phyloP scores from a whole-genome alignment of 306 rosid genomes.

The Argentina anserina region DNA sequence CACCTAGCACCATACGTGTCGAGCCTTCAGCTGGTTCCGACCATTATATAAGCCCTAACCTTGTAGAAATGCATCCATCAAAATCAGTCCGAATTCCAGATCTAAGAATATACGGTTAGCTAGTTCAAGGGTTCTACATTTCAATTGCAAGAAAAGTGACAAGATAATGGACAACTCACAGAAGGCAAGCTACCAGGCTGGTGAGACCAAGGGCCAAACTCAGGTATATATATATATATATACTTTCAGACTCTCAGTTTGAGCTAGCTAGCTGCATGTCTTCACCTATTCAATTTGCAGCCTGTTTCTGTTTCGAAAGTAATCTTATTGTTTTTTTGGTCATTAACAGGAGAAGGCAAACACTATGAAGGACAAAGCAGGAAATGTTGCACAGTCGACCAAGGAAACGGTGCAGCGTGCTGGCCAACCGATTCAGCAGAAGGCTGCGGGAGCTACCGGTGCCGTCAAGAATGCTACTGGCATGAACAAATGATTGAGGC shows the following conservation, averaged over 20 bases:
- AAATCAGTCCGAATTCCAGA: background rate
- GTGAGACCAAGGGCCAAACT: slow-evolving; percentile 60
- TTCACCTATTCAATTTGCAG: background rate
- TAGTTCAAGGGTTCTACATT: background rate
- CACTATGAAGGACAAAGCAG: slow-evolving; percentile 43
- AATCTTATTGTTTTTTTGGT: background rate
- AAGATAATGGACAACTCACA: slow-evolving; percentile 31
- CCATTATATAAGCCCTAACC: background rate
- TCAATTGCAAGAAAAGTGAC: background rate
- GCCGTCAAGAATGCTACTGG: slow-evolving; percentile 65
- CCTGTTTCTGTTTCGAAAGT: background rate
- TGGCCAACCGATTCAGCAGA: slow-evolving; percentile 42
- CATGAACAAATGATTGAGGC: slow-evolving; percentile 37
- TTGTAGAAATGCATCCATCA: background rate
- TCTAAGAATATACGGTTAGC: background rate
- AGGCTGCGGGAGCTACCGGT: slow-evolving; percentile 60
- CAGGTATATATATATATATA: slow-evolving; percentile 38
- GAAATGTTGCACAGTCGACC: slow-evolving; percentile 46
- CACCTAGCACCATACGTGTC: background rate
- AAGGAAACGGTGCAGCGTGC: slow-evolving; percentile 46
- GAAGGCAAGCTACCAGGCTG: slow-evolving; percentile 40
- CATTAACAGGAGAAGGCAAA: slow-evolving; percentile 49
- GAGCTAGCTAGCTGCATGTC: background rate
- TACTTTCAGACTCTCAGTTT: background rate
- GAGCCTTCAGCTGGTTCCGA: background rate